Conservation (phyloP, 225 moss, liverwort and hornwort species). For the Anthoceros angustus region DNA sequence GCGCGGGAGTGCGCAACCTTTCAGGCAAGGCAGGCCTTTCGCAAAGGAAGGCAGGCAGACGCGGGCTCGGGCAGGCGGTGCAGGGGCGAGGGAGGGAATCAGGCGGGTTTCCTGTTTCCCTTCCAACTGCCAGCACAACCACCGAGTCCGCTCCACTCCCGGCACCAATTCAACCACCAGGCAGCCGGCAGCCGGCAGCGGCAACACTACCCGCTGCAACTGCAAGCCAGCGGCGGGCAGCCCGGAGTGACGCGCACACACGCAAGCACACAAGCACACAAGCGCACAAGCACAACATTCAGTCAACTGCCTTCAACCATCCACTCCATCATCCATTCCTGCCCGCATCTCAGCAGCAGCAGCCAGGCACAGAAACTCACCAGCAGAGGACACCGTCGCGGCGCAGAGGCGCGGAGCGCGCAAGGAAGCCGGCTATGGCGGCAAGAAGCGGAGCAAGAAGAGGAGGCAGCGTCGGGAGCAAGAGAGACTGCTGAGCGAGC, state of each 20-base stretch:
- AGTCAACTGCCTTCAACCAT: no score
- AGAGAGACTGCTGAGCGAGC: no score
- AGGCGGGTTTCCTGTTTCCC: background rate
- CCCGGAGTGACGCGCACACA: background rate
- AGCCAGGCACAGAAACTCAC: no score
- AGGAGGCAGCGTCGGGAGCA: no score
- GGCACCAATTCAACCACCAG: background rate
- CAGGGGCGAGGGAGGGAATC: background rate
- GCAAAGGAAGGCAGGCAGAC: background rate
- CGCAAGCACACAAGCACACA: background rate
- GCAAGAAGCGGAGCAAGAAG: no score
- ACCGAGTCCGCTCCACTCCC: background rate
- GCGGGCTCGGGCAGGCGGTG: background rate
- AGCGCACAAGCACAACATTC: no score
- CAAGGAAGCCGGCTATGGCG: no score
- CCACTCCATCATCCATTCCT: no score
- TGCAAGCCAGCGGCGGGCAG: background rate
- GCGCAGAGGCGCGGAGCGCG: no score
- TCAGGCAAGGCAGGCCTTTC: background rate
- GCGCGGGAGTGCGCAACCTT: no score
- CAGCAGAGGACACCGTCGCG: no score
- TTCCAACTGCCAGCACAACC: background rate
- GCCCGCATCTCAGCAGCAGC: no score
- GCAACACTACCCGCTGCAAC: background rate
- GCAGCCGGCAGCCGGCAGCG: background rate